Base-by-base conservation (phyloP, 352 stramenopile species). In the Pythium insidiosum region DNA sequence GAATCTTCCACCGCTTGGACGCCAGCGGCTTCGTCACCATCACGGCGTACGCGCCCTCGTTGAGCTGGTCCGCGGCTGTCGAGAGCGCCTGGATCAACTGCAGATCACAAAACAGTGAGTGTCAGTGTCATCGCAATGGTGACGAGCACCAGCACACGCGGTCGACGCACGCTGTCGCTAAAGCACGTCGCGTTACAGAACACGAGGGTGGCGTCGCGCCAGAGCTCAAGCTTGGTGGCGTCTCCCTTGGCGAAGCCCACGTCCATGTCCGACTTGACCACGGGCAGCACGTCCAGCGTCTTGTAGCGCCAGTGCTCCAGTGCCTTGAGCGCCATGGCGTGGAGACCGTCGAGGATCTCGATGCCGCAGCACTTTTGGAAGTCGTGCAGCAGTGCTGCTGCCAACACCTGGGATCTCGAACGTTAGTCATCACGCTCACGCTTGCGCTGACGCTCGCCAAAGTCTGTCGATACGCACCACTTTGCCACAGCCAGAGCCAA, bases 121-220 rank as follows among this genome's bases (percentile, higher is more conserved):
- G 5, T 19, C 9, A 44, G 10, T 29, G 34, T 15, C 28, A 15
- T 33, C 15, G 9, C 9, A 9, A 15, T 13, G 15, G 9, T 15
- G 28, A 9, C 28, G 15, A 9, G 15, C 28, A 15, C 28, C 2
- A 19, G 16, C 11, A 24, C 19, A 36, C 3, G 1, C 11, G 34
- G 43, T 31, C 29, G 26, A 56, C 65, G 31, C 47, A 80, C 72
- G 22, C 67, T 80, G 59, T 82, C 72, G 33, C 69, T 82, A 37
- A 84, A 84, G 47, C 72, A 84, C 33, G 72, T 84, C 42, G 69
- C 64, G 44, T 84, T 84, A 53, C 72, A 84, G 39, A 84, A 72
- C 21, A 84, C 60, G 22, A 84, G 47, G 23, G 72, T 76, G 19
- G 66, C 72, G 43, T 84, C 72, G 4, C 43, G 39, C 72, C 72